Evolutionary conservation across 2,329 filamentous ascomycete species (phyloP).

Genomic region (Aspergillus puulaauensis): DNA sequence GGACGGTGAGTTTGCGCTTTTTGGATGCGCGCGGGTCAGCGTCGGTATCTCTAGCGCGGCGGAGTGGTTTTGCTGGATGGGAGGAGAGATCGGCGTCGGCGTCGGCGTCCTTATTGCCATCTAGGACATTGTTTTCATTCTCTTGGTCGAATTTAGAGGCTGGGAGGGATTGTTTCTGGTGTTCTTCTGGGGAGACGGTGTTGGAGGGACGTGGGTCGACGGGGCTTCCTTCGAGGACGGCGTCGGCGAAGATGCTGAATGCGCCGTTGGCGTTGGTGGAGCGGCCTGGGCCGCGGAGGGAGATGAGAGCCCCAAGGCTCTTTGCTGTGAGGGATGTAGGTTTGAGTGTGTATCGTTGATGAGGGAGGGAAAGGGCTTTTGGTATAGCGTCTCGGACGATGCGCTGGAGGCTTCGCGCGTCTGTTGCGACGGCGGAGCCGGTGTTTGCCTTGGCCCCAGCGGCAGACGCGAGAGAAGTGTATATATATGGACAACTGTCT

Average conservation of each 20-base stretch:
- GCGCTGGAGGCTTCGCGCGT: slow-evolving; percentile 64
- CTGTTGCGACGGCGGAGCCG: slow-evolving; percentile 34
- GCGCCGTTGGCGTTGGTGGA: slow-evolving; percentile 72
- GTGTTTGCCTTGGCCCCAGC: slow-evolving; percentile 36
- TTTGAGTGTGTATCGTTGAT: slow-evolving; percentile 69
- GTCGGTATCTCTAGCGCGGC: background rate
- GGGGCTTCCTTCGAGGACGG: slow-evolving; percentile 52
- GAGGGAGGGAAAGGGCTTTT: slow-evolving; percentile 74
- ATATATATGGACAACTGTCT: slow-evolving; percentile 74
- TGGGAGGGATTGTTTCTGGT: slow-evolving; percentile 18
- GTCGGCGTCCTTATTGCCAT: slow-evolving; percentile 6
- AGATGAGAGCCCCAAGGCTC: slow-evolving; percentile 68
- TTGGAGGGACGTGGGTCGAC: slow-evolving; percentile 47
- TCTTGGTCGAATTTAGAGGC: background rate
- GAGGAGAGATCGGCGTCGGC: background rate
- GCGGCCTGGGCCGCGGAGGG: slow-evolving; percentile 67
- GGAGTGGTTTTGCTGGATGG: background rate
- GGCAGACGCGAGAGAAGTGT: slow-evolving; percentile 54
- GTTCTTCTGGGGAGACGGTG: slow-evolving; percentile 32
- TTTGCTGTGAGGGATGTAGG: slow-evolving; percentile 68
- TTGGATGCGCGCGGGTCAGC: slow-evolving; percentile 48
- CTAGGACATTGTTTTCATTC: slow-evolving; percentile 16
- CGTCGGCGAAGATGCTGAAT: slow-evolving; percentile 76
- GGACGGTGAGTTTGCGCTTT: slow-evolving; percentile 60
- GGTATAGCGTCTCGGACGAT: slow-evolving; percentile 77